These are phyloP conservation scores for Quercus suber DNA, from an alignment of 306 rosid species.

Conservation along the genomic window DNA sequence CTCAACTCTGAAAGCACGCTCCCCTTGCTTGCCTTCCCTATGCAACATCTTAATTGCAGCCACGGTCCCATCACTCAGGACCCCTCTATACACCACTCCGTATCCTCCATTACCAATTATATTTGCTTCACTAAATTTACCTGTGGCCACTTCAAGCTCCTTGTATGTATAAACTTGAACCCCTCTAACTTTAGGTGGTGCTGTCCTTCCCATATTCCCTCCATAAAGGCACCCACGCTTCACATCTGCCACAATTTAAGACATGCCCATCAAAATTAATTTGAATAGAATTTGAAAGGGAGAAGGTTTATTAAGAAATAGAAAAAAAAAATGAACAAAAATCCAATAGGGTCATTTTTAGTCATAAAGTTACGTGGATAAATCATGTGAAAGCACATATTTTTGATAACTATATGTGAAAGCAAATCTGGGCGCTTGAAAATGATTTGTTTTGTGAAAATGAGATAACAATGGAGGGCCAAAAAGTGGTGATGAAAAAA, in stretches of 20 bases:
- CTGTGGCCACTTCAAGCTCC: constrained; percentile 79
- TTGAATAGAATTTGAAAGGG: neutral
- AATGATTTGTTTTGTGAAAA: neutral
- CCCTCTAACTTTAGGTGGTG: constrained; percentile 45
- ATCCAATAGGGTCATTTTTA: neutral
- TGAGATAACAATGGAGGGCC: neutral
- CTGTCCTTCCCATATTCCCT: constrained; percentile 47
- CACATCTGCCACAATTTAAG: constrained; percentile 53
- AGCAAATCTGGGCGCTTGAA: neutral
- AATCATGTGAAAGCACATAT: neutral
- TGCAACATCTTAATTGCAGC: constrained; percentile 74
- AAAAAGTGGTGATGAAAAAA: too few species aligned
- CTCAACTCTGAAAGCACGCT: constrained; percentile 96
- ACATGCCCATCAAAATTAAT: constrained; percentile 10
- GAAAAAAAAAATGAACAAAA: neutral
- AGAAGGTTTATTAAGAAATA: neutral
- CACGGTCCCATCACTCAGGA: constrained; percentile 71
- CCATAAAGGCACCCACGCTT: constrained; percentile 80
- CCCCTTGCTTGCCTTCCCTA: constrained; percentile 78
- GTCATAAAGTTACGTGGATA: neutral
- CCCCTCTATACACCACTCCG: constrained; percentile 74
- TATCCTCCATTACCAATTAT: constrained; percentile 60
- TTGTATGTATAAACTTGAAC: constrained; percentile 87
- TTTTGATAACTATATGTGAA: neutral
- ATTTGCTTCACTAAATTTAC: constrained; percentile 59